Base-by-base conservation (phyloP, 164 flowering plant species). In the Berberis thunbergii region DNA sequence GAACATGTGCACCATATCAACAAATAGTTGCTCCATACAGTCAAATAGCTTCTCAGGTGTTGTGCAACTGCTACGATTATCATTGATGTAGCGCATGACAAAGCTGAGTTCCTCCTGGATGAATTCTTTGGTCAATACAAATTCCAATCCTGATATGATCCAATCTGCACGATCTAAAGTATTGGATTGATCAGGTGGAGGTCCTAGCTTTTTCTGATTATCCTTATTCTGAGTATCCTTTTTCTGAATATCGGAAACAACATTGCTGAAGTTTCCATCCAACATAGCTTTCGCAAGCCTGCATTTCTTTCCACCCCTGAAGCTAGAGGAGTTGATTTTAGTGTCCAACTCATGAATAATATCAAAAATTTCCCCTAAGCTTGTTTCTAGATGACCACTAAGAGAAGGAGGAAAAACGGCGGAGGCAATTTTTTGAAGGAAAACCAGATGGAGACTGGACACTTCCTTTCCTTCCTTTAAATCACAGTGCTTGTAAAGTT, bases 1-100 rank as follows among this genome's bases (percentile, higher is more conserved):
- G 46, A 55, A 45, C 12, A 2, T 50, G 11, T 49, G 53, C 48
- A 68, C 4, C 65, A 61, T 48, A 42, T 61, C 60, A 1, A 45
- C 49, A 54, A 55, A 67, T 1, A 48, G 5, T 5, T 45, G 56
- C 13, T 67, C 59, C 0, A 61, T 43, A 13, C 13, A 41, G 10
- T 46, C 26, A 42, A 0, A 7, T 11, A 55, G 26, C 6, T 55
- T 49, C 6, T 45, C 26, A 0, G 40, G 13, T 1, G 65, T 61
- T 3, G 5, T 44, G 42, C 45, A 67, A 1, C 57, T 2, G 2
- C 26, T 0, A 8, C n/a, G n/a, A n/a, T n/a, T n/a, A n/a, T n/a
- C 6, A 2, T 7, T 7, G 1, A 67, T 26, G 40, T 59, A 52
- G 42, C n/a, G 3, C 1, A 44, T 10, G 44, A 57, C 41, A 8